Percentiles rank a stretch among this genome's conserved stretches.
These are phyloP conservation scores for Fusarium chaquense DNA, from an alignment of 2,329 filamentous ascomycete species.

Conservation along the genomic window DNA sequence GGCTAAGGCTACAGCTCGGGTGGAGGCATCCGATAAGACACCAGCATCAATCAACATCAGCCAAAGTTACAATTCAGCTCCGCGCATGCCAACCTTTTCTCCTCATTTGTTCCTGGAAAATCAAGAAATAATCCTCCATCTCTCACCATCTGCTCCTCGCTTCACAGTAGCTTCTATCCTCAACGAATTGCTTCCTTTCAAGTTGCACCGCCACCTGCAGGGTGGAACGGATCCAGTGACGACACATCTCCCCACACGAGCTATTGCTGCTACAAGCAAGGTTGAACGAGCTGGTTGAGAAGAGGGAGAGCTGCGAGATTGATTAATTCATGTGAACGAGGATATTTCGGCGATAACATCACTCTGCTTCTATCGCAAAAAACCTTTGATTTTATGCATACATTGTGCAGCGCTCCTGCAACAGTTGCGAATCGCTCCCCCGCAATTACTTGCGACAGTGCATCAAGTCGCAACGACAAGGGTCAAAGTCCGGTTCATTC, in stretches of 20 bases:
- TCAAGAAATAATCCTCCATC: neutral
- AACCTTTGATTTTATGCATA: slow-evolving; percentile 18
- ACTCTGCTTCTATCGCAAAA: neutral
- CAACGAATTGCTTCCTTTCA: slow-evolving; percentile 19
- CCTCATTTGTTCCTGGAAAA: slow-evolving; percentile 6
- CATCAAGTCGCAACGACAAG: slow-evolving; percentile 20
- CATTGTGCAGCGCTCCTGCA: slow-evolving; percentile 15
- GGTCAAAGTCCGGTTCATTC: neutral
- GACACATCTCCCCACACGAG: slow-evolving; percentile 43
- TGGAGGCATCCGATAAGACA: slow-evolving; percentile 20
- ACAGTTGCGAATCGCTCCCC: slow-evolving; percentile 29
- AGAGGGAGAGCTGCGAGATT: neutral
- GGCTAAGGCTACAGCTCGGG: neutral
- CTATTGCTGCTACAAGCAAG: slow-evolving; percentile 22
- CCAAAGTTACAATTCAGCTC: slow-evolving; percentile 20
- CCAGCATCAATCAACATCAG: slow-evolving; percentile 5
- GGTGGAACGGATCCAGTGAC: slow-evolving; percentile 43
- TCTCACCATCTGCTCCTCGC: neutral
- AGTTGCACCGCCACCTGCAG: slow-evolving; percentile 38
- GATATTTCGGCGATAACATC: neutral
- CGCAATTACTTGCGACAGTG: slow-evolving; percentile 29
- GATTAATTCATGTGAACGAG: neutral
- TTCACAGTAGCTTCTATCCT: slow-evolving; percentile 5
- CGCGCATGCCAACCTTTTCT: slow-evolving; percentile 27
- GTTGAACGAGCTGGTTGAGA: slow-evolving; percentile 12